Evolutionary conservation across 805 yeast species (phyloP), one percentile per base, ranked within the genome.

Genomic region (Ogataea thermomethanolica): DNA sequence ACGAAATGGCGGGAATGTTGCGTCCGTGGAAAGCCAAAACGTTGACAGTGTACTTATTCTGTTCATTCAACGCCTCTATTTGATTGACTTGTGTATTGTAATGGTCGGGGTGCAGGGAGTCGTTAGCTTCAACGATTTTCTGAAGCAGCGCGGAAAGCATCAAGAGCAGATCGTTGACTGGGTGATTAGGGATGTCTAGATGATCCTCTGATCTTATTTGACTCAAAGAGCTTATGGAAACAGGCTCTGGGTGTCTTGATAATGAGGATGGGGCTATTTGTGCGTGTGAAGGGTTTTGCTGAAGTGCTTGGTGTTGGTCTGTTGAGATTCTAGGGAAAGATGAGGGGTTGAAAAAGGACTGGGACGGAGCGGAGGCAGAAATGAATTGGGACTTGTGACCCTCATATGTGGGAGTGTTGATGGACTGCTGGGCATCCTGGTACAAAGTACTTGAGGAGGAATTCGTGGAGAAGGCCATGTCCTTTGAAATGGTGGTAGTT

Each of bases 1-100:
- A 73, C 9, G 90, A 78, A 39, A 93, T 93, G n/a, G 95, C 96
- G 1, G 99, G 99, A 8, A 93, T 82, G 58, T 91, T 95, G 43
- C 95, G 81, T 12, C 99, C 99, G 62, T 89, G 96, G 61, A 93
- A 93, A 33, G 96, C 93, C 42, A 91, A 67, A 4, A 91, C 86
- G 45, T 79, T 80, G 3, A 81, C 84, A 11, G 78, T 66, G 49
- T 76, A 79, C 48, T 70, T 71, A 51, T 76, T 72, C 49, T 58
- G 46, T 53, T 49, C 53, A 28, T 51, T 36, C 30, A 32, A 37
- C 4, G 44, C 26, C n/a, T 44, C 44, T 8, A 39, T 33, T 13
- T 58, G 43, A 30, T 49, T 31, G 17, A 53, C 46, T 37, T 52
- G 60, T 42, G 67, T 65, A 46, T 73, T 72, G 48, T 76, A 74